A percentile compares a stretch with the other conserved stretches of the same genome.
These are phyloP conservation scores for Raphanus sativus DNA, from an alignment of 345 rosid species.

Conservation along the genomic window DNA sequence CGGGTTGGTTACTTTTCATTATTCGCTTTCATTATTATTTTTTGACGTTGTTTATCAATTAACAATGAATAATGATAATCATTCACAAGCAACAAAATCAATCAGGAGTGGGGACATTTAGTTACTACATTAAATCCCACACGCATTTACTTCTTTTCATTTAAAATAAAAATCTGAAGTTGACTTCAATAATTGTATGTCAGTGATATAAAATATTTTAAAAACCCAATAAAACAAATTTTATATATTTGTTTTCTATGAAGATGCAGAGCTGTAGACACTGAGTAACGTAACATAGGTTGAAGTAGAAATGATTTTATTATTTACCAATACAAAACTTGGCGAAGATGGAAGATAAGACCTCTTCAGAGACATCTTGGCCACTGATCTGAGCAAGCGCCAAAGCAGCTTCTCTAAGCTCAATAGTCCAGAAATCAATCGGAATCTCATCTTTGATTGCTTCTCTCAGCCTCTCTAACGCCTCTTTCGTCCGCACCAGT, in stretches of 20 bases:
- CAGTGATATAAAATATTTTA: background rate
- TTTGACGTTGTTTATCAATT: slow-evolving; percentile 2
- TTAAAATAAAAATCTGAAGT: background rate
- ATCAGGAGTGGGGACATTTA: background rate
- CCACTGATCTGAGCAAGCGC: slow-evolving; percentile 80
- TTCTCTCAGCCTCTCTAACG: slow-evolving; percentile 53
- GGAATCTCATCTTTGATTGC: slow-evolving; percentile 71
- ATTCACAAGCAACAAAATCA: background rate
- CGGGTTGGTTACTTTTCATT: slow-evolving; percentile 5
- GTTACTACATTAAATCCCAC: background rate
- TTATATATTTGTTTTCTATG: too few species aligned
- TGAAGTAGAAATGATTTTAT: background rate
- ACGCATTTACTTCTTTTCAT: background rate
- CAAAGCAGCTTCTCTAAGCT: slow-evolving; percentile 77
- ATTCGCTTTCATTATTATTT: background rate
- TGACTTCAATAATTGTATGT: background rate
- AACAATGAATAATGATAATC: background rate
- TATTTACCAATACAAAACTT: slow-evolving; percentile 68
- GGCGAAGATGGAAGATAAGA: slow-evolving; percentile 71
- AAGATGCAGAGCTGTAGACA: too few species aligned
- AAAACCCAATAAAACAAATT: too few species aligned
- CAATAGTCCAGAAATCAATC: slow-evolving; percentile 88
- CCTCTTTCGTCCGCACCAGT: slow-evolving; percentile 61
- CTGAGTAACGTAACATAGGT: background rate
- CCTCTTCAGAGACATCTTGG: slow-evolving; percentile 79